Evolutionary conservation across 2,329 filamentous ascomycete genomes (phyloP).

Genomic region (Pseudogymnoascus sp.): DNA sequence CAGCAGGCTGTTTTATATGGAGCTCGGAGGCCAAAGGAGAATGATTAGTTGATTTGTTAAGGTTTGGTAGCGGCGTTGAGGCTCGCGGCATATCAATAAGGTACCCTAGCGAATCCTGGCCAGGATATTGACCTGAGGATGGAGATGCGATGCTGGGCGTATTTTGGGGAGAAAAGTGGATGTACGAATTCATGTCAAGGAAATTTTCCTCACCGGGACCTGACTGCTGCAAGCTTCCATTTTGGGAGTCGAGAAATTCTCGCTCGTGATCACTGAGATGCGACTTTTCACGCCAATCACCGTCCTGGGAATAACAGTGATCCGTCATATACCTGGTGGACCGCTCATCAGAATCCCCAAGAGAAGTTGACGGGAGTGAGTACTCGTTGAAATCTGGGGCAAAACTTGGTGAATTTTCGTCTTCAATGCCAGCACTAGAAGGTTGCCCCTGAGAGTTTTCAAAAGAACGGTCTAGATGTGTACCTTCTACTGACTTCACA

Average conservation of each 20-base stretch:
- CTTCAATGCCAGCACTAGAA: not conserved
- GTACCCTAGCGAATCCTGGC: not conserved
- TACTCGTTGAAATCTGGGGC: not conserved
- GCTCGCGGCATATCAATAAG: not conserved
- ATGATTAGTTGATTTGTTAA: not conserved
- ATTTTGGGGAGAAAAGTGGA: not conserved
- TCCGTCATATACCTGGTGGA: not conserved
- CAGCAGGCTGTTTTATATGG: not conserved
- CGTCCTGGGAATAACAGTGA: not conserved
- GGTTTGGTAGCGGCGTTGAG: not conserved
- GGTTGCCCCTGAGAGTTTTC: not conserved
- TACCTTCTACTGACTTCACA: not conserved
- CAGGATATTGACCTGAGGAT: not conserved
- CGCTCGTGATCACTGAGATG: not conserved
- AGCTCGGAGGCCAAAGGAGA: not conserved
- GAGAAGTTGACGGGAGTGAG: not conserved
- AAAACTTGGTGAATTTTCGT: not conserved
- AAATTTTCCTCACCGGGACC: not conserved
- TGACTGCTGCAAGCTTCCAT: not conserved
- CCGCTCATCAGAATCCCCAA: not conserved
- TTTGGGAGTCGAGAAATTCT: not conserved
- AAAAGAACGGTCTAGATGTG: not conserved
- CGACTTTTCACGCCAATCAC: not conserved
- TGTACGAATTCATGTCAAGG: not conserved
- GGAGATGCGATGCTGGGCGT: not conserved